Conservation (phyloP, 208 protist species). For the Leishmania tarentolae region DNA sequence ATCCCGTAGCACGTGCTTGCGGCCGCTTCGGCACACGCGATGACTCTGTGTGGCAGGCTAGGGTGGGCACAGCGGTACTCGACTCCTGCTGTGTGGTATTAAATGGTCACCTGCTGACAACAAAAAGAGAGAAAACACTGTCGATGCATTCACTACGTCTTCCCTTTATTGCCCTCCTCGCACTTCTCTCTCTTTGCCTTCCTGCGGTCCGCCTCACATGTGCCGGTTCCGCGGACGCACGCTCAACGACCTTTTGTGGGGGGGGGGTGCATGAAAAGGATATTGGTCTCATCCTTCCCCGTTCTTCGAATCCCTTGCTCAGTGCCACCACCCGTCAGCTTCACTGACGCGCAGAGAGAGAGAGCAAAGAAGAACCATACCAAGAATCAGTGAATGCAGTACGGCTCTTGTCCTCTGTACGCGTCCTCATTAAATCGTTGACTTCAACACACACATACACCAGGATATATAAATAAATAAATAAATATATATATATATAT, state of each 20-base stretch:
- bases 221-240: too few species aligned
- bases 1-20: neutral
- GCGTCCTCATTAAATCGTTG: neutral
- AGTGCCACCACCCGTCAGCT: neutral
- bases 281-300: neutral
- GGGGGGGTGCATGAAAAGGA: neutral
- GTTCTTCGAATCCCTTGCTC: neutral
- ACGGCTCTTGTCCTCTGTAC: neutral
- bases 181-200: neutral
- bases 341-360: neutral
- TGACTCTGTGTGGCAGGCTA: neutral
- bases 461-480: neutral
- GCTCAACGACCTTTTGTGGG: neutral
- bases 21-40: neutral
- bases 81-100: neutral
- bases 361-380: neutral
- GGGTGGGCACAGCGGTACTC: neutral
- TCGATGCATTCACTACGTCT: too few species aligned
- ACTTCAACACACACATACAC: neutral
- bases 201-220: neutral
- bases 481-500: neutral
- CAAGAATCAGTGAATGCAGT: neutral
- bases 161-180: neutral
- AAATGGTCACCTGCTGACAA: neutral
- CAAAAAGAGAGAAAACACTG: neutral